phyloP scores from a whole-genome alignment of 176 grass and related monocot genomes.

The Oryza longistaminata region DNA sequence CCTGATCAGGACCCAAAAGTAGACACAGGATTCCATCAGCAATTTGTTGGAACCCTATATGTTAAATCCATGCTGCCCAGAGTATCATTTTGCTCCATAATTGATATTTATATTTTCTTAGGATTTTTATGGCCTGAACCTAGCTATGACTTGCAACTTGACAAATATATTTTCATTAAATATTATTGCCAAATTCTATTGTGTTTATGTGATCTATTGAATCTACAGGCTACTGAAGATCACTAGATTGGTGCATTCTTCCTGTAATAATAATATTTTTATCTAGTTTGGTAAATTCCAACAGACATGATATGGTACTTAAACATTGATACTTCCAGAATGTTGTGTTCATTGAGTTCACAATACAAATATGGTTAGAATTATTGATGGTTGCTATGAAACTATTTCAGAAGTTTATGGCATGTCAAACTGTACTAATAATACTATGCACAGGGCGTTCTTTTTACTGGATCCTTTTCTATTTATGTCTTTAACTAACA shows the following conservation, averaged over 20 bases:
- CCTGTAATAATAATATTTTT: neutral
- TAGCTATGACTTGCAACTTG: neutral
- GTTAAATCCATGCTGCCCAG: neutral
- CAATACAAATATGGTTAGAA: neutral
- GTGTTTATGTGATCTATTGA: neutral
- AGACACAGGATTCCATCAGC: neutral
- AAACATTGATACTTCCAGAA: neutral
- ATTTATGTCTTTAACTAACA: conserved; percentile 17
- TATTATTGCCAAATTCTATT: neutral
- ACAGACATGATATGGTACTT: neutral
- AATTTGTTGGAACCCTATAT: conserved; percentile 8
- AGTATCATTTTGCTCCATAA: neutral
- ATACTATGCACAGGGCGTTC: neutral
- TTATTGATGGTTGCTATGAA: neutral
- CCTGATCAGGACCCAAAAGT: neutral
- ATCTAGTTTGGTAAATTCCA: neutral
- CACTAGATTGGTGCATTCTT: neutral
- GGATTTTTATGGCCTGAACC: neutral
- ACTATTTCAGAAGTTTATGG: conserved; percentile 18
- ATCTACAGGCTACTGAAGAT: conserved; percentile 1
- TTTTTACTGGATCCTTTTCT: neutral
- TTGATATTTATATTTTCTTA: neutral
- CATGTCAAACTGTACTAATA: neutral
- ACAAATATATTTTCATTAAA: neutral
- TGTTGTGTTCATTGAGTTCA: neutral